phyloP scores from a whole-genome alignment of 2,329 filamentous ascomycete species.

The Blastomyces parvus region DNA sequence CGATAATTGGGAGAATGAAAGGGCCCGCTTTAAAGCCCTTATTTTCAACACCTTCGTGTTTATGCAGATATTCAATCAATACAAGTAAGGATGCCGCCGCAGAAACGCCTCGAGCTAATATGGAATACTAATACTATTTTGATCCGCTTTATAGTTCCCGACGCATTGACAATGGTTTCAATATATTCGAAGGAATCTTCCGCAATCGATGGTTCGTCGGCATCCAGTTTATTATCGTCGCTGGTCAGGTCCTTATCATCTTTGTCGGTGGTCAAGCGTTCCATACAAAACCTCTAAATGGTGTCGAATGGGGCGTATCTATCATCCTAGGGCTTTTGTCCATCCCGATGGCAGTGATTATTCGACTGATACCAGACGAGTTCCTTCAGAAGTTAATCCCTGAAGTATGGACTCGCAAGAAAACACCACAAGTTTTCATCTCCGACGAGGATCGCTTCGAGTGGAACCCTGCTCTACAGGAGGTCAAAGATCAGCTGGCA shows the following conservation, averaged over 20 bases:
- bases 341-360: conserved; percentile 54
- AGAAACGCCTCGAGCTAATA: neutral
- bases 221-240: conserved; percentile 58
- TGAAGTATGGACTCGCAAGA: conserved; percentile 29
- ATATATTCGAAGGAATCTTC: conserved; percentile 37
- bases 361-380: conserved; percentile 52
- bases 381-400: conserved; percentile 40
- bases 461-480: conserved; percentile 54
- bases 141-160: conserved; percentile 22
- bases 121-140: conserved; percentile 3
- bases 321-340: conserved; percentile 58
- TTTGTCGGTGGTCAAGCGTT: conserved; percentile 62
- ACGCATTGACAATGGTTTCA: conserved; percentile 37
- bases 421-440: conserved; percentile 34
- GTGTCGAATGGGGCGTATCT: conserved; percentile 60
- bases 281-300: conserved; percentile 51
- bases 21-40: conserved; percentile 58
- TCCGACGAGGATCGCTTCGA: conserved; percentile 41
- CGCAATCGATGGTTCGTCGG: conserved; percentile 44
- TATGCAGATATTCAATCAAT: conserved; percentile 81
- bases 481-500: conserved; percentile 54
- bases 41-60: conserved; percentile 98
- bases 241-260: conserved; percentile 62
- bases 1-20: conserved; percentile 26
- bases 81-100: conserved; percentile 13